These are phyloP conservation scores for Aphanomyces cochlioides DNA, from an alignment of 352 stramenopile species.

Conservation along the genomic window DNA sequence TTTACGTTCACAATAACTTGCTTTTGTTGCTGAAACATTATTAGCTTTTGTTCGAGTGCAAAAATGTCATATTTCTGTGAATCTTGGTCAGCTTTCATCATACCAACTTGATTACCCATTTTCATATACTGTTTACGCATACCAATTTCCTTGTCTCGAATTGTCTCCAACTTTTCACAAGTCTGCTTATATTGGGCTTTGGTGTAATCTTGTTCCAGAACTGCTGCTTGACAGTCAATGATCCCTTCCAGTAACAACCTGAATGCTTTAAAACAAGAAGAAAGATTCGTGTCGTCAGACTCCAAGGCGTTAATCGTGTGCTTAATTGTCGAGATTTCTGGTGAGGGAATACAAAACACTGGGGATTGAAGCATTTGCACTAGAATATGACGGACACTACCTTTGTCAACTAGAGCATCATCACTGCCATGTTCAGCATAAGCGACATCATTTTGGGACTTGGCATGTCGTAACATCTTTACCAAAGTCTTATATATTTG, in stretches of 20 bases:
- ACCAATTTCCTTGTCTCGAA: too few relatives aligned
- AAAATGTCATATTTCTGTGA: neutral
- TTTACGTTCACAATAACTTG: neutral
- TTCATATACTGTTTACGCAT: too few relatives aligned
- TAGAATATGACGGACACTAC: neutral
- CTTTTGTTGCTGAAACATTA: neutral
- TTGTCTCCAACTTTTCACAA: too few relatives aligned
- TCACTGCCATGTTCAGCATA: neutral
- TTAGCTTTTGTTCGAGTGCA: neutral
- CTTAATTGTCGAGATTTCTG: too few relatives aligned
- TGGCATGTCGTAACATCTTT: neutral
- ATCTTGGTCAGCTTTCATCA: slow-evolving; percentile 2
- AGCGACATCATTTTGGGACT: neutral
- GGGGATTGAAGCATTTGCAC: neutral
- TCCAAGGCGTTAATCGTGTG: too few relatives aligned
- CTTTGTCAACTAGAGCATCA: neutral
- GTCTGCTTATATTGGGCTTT: too few relatives aligned
- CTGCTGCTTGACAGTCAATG: neutral
- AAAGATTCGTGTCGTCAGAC: neutral
- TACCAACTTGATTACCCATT: neutral
- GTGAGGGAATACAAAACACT: too few relatives aligned
- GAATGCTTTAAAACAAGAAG: slow-evolving; percentile 4
- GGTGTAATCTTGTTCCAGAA: too few relatives aligned
- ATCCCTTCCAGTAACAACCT: slow-evolving; percentile 1
- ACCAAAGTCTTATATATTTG: neutral